A percentile compares a stretch with the other conserved stretches of the same genome.
These are phyloP conservation scores for Babesia bovis DNA, from an alignment of 169 alveolate species.

Conservation along the genomic window DNA sequence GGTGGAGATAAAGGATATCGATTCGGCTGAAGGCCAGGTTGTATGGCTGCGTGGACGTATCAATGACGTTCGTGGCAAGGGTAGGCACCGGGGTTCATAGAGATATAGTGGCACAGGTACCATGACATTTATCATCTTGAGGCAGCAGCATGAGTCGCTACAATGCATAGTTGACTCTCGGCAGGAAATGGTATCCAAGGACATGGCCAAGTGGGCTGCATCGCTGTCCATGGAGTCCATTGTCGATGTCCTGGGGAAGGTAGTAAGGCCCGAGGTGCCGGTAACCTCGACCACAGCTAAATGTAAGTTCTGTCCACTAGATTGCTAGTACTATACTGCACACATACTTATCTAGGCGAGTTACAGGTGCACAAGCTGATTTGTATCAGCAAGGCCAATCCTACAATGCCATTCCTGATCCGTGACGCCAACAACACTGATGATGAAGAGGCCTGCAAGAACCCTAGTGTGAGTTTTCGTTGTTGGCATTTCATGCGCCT, in stretches of 20 bases:
- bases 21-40: constrained; percentile 23
- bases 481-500: constrained; percentile 3
- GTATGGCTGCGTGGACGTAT: constrained; percentile 84
- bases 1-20: constrained; percentile 31
- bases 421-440: constrained; percentile 93
- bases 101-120: constrained; percentile 43
- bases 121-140: constrained; percentile 72
- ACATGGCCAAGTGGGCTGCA: constrained; percentile 86
- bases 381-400: constrained; percentile 84
- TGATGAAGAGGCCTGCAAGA: constrained; percentile 75
- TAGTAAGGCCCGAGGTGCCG: constrained; percentile 87
- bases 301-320: constrained; percentile 45
- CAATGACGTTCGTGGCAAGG: constrained; percentile 81
- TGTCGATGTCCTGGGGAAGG: constrained; percentile 91
- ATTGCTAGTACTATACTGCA: not conserved
- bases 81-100: constrained; percentile 2
- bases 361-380: constrained; percentile 82
- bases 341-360: constrained; percentile 71
- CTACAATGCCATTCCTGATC: constrained; percentile 93
- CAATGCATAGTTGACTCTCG: constrained; percentile 82
- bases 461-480: constrained; percentile 33
- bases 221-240: constrained; percentile 87
- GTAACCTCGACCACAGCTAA: constrained; percentile 87
- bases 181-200: constrained; percentile 71
- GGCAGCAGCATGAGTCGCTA: constrained; percentile 76